These are phyloP conservation scores for Candida hispaniensis DNA, from an alignment of 805 yeast genomes.

Conservation along the genomic window DNA sequence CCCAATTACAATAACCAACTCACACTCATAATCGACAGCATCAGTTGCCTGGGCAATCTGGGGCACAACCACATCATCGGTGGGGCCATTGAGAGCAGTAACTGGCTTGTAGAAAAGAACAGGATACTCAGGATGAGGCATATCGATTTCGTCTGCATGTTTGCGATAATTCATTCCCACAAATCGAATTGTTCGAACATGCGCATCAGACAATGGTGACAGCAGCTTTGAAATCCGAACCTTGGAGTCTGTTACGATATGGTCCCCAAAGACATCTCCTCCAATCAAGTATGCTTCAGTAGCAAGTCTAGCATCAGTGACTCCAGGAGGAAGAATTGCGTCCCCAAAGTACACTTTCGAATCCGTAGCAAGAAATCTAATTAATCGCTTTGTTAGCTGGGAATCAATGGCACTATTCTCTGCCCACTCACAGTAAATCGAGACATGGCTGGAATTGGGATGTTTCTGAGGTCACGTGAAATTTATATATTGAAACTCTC, in stretches of 20 bases:
- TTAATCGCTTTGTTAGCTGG: conserved; percentile 30
- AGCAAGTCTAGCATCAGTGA: conserved; percentile 32
- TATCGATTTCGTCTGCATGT: conserved; percentile 33
- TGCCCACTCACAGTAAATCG: no score
- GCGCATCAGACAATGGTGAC: conserved; percentile 33
- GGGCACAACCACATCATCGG: conserved; percentile 33
- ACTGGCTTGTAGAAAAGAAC: conserved; percentile 42
- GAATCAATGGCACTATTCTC: no score
- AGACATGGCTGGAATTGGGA: no score
- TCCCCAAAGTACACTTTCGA: conserved; percentile 39
- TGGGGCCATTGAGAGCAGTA: conserved; percentile 37
- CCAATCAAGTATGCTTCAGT: conserved; percentile 34
- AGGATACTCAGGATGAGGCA: conserved; percentile 39
- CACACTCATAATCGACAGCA: conserved; percentile 43
- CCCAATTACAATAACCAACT: conserved; percentile 45
- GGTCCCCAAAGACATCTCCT: conserved; percentile 38
- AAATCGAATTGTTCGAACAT: conserved; percentile 35
- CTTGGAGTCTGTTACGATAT: conserved; percentile 32
- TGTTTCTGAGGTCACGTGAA: no score
- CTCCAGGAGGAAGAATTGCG: conserved; percentile 33
- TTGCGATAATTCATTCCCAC: conserved; percentile 44
- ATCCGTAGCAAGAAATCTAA: conserved; percentile 39
- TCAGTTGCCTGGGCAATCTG: conserved; percentile 28
- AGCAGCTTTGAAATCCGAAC: conserved; percentile 30
- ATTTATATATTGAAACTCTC: no score